phyloP scores from a whole-genome alignment of 306 rosid genomes.

The Rosa persica region DNA sequence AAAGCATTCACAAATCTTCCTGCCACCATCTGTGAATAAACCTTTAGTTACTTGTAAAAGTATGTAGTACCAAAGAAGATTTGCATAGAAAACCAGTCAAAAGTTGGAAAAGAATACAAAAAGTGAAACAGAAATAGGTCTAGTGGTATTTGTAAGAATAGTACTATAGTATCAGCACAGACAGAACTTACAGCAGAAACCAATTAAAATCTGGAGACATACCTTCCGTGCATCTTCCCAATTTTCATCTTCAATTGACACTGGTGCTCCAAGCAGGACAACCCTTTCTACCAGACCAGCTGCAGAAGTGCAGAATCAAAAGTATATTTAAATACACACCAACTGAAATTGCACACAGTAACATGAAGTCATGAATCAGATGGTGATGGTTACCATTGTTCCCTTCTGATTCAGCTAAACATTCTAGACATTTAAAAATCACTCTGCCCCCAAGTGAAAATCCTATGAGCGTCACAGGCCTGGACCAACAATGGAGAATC shows the following conservation, averaged over 20 bases:
- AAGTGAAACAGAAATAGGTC: neutral
- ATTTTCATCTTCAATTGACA: slow-evolving; percentile 51
- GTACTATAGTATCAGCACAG: neutral
- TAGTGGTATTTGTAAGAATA: neutral
- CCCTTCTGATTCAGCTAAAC: slow-evolving; percentile 47
- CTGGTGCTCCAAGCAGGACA: slow-evolving; percentile 74
- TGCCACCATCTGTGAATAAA: slow-evolving; percentile 51
- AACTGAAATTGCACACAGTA: neutral
- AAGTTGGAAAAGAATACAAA: neutral
- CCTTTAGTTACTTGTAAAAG: neutral
- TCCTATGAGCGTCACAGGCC: slow-evolving; percentile 70
- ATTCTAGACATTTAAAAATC: slow-evolving; percentile 62
- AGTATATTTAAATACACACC: neutral
- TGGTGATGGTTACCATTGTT: slow-evolving; percentile 44
- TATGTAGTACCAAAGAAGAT: neutral
- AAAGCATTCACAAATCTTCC: slow-evolving; percentile 75
- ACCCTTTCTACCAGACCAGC: slow-evolving; percentile 66
- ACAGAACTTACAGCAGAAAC: neutral
- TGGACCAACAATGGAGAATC: slow-evolving; percentile 43
- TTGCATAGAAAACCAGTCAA: neutral
- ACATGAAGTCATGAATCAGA: slow-evolving; percentile 11
- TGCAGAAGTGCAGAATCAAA: slow-evolving; percentile 23
- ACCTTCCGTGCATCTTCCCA: slow-evolving; percentile 64
- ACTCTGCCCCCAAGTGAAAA: slow-evolving; percentile 69
- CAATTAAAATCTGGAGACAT: neutral